These are phyloP conservation scores for Rauvolfia tetraphylla DNA, from an alignment of 257 asterid genomes.

Conservation along the genomic window DNA sequence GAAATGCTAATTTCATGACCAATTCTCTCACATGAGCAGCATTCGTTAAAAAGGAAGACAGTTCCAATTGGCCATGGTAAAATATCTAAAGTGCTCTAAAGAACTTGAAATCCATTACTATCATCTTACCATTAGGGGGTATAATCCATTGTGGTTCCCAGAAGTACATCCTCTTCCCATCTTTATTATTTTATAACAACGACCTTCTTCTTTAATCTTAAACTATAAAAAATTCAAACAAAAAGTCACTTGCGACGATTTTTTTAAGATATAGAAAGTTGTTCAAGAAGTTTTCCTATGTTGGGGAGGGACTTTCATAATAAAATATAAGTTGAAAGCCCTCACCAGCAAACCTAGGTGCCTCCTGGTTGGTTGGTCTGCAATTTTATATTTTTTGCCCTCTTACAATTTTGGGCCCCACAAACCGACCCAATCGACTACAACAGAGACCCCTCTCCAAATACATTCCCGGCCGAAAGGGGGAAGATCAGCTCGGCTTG, in stretches of 20 bases:
- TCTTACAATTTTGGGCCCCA: slow-evolving; percentile 17
- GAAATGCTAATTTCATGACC: too few relatives aligned
- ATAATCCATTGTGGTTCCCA: background rate
- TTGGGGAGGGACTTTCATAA: slow-evolving; percentile 2
- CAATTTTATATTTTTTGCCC: slow-evolving; percentile 16
- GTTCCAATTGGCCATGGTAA: background rate
- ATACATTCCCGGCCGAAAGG: slow-evolving; percentile 9
- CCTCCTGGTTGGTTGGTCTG: slow-evolving; percentile 33
- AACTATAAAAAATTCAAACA: background rate
- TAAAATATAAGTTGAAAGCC: slow-evolving; percentile 20
- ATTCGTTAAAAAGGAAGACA: background rate
- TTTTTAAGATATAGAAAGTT: background rate
- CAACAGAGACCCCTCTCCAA: slow-evolving; percentile 40
- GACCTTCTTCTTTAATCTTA: background rate
- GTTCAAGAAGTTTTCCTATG: slow-evolving; percentile 11
- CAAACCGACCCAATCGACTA: slow-evolving; percentile 39
- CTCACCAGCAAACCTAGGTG: slow-evolving; percentile 18
- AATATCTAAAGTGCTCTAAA: background rate
- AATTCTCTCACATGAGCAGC: too few relatives aligned
- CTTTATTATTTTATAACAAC: background rate
- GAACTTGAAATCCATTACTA: background rate
- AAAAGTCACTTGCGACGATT: background rate
- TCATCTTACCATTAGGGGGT: background rate
- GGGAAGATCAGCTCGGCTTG: slow-evolving; percentile 1
- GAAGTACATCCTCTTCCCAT: background rate